Base-by-base conservation (phyloP, 164 flowering plant genomes). In the Platanus orientalis region DNA sequence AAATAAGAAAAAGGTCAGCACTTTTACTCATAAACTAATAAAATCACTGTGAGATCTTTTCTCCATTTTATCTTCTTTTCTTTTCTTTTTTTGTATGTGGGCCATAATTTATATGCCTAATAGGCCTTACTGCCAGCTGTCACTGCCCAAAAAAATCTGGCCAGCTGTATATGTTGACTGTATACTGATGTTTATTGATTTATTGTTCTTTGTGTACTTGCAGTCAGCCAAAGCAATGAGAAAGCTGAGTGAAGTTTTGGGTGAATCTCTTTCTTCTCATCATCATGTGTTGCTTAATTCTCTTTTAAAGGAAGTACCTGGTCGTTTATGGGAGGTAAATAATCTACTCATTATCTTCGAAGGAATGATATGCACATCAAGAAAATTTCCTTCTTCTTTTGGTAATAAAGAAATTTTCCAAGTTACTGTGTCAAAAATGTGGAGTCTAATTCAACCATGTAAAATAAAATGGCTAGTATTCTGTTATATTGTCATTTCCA, bases 281-380 rank as follows among this genome's bases (percentile, higher is more conserved):
- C 86, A 85, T 74, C 64, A 64, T 57, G 78, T 69, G 28, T 70
- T 94, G 67, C 82, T 94, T 50, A 67, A 78, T 24, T 78, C 83
- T 70, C 84, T 91, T 62, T 64, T 94, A 75, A 83, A 85, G 68
- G 99, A 94, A 76, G 32, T 89, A 62, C 90, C 92, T 69, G 97
- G 99, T 47, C 93, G 96, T 14, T 70, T 91, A 55, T 94, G 99
- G 99, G 99, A 94, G 97, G 99, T 94, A 20, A 72, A 30, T 25
- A 45, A 61, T 29, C 51, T 36, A 47, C 44, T 29, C 29, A 55
- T 64, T 17, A 55, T 44, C 26, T 30, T 30, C 20, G n/a, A 52
- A 57, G 24, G 44, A 20, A 49, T 6, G 25, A 53, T 19, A 9
- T n/a, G n/a, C n/a, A n/a, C n/a, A n/a, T n/a, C n/a, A n/a, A n/a